A percentile compares a stretch with the other conserved stretches of the same genome.
Evolutionary conservation across 2,329 filamentous ascomycete genomes (phyloP).

Genomic region (Diplodia mutila): DNA sequence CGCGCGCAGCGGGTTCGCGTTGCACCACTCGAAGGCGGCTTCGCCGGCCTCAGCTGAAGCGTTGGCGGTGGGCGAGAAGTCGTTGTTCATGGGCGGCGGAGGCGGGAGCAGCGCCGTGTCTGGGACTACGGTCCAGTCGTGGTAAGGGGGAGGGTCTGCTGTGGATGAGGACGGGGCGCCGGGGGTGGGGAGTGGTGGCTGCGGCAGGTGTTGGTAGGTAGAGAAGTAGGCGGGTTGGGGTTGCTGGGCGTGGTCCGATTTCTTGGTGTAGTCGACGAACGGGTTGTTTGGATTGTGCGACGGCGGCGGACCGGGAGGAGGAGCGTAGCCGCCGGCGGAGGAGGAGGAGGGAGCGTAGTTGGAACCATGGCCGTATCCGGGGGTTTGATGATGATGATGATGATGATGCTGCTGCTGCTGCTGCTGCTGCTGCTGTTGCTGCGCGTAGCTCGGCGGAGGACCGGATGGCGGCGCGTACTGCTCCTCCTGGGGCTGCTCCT

Average conservation of each 20-base stretch:
- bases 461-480: constrained; percentile 30
- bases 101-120: constrained; percentile 74
- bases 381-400: constrained; percentile 32
- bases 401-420: not conserved
- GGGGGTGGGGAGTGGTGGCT: constrained; percentile 33
- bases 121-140: constrained; percentile 74
- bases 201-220: constrained; percentile 31
- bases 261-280: constrained; percentile 9
- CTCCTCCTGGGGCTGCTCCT: not conserved
- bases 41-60: constrained; percentile 66
- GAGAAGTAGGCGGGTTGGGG: constrained; percentile 23
- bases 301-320: constrained; percentile 30
- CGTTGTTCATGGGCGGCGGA: constrained; percentile 69
- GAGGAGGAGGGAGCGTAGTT: constrained; percentile 27
- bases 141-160: constrained; percentile 56
- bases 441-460: constrained; percentile 27
- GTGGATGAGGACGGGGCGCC: constrained; percentile 29
- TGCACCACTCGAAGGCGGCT: constrained; percentile 69
- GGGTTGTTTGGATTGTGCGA: constrained; percentile 23
- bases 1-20: constrained; percentile 59
- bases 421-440: constrained; percentile 17
- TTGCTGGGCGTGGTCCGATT: not conserved
- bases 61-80: constrained; percentile 70
- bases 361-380: constrained; percentile 23
- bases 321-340: constrained; percentile 29